Base-by-base conservation (phyloP, 345 rosid species). In the Citrus unshiu region DNA sequence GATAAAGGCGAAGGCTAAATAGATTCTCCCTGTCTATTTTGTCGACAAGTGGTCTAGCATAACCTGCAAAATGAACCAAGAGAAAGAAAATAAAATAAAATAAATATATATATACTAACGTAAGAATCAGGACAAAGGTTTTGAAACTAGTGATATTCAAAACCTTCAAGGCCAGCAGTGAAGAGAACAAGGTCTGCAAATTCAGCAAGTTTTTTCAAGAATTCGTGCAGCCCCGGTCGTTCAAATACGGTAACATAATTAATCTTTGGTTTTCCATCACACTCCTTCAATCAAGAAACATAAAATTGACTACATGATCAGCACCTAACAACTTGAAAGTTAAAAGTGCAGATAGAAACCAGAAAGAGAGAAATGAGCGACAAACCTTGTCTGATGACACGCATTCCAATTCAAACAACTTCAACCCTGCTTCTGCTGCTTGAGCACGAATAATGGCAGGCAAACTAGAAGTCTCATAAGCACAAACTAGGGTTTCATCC, bases 401-500 rank as follows among this genome's bases (percentile, higher is more conserved):
- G 10, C 89, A 89, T 77, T 90, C 91, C 83, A 89, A 72, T 74
- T 88, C 90, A 85, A 90, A 90, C 88, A 90, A 90, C 79, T 87
- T 87, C 83, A 89, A 83, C 24, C 92, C 90, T 70, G 89, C 85
- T 78, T 87, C 87, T 14, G 77, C 79, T 68, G 91, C 92, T 84
- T 89, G 89, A 79, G 79, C 54, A 49, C 84, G 85, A 9, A 89
- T 72, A 70, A 27, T 56, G 57, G 79, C 80, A 5, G 92, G 89
- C 84, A 89, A 85, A 72, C 86, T 86, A 62, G 92, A 79, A 9
- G 90, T 84, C 79, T 89, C 93, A 27, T 89, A 90, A 21, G 93
- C 87, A 85, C 92, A 90, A 6, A 90, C 87, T 58, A 90, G 81
- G 63, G 92, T 90, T 85, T 90, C 93, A 59, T 90, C 93, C 82